These are phyloP conservation scores for Phaffia australis DNA, from an alignment of 768 basidiomycete species.

Conservation along the genomic window DNA sequence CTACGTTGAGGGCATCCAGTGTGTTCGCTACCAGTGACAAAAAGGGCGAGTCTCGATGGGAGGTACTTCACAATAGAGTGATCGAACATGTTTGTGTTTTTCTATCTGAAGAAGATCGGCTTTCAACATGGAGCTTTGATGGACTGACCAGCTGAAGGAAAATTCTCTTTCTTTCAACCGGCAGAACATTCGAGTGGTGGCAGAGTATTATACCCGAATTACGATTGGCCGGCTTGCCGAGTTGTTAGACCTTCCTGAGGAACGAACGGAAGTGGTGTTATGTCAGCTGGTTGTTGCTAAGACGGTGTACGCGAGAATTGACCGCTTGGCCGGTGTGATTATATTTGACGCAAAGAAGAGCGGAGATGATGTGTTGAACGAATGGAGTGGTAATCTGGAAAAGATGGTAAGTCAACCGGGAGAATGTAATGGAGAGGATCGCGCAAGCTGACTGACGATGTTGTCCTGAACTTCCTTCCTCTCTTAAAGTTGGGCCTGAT, in stretches of 20 bases:
- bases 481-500: conserved; percentile 48
- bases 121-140: not conserved
- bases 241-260: conserved; percentile 69
- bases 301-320: conserved; percentile 85
- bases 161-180: not conserved
- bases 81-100: conserved; percentile 70
- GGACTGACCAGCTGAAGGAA: not conserved
- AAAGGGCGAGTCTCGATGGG: conserved; percentile 61
- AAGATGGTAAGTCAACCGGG: conserved; percentile 51
- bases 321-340: conserved; percentile 80
- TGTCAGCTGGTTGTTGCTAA: conserved; percentile 82
- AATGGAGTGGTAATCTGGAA: conserved; percentile 95
- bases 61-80: conserved; percentile 86
- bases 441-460: no score
- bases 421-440: no score
- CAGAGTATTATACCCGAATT: conserved; percentile 90
- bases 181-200: conserved; percentile 90
- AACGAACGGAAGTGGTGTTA: conserved; percentile 78
- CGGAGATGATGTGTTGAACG: conserved; percentile 90
- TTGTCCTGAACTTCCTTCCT: not conserved
- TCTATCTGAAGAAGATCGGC: not conserved
- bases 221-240: conserved; percentile 68
- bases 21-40: conserved; percentile 50
- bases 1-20: conserved; percentile 62
- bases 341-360: conserved; percentile 71